phyloP scores from a whole-genome alignment of 768 basidiomycete genomes.

The Udeniomyces megalosporus region DNA sequence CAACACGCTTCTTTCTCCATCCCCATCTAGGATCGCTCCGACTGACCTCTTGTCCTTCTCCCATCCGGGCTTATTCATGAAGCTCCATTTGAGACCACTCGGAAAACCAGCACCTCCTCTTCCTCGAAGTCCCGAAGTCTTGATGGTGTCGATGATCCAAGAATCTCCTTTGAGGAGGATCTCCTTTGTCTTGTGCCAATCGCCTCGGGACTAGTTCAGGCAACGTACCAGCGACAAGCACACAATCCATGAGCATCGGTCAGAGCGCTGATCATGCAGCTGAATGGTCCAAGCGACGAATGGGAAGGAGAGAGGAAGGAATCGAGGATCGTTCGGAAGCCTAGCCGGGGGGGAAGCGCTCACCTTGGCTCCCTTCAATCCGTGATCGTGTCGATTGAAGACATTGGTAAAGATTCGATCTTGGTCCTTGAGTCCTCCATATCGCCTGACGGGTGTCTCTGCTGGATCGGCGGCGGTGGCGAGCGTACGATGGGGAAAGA shows the following conservation, averaged over 20 bases:
- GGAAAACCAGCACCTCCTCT: constrained; percentile 96
- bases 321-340: not conserved
- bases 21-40: not conserved
- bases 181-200: constrained; percentile 98
- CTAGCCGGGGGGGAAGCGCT: constrained; percentile 20
- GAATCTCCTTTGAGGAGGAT: constrained; percentile 86
- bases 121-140: constrained; percentile 87
- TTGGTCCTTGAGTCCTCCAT: constrained; percentile 88
- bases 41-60: constrained; percentile 70
- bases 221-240: too few relatives aligned
- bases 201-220: constrained; percentile 65
- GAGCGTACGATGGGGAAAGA: constrained; percentile 22
- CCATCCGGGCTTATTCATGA: constrained; percentile 99
- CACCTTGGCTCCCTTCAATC: constrained; percentile 81
- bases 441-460: constrained; percentile 55
- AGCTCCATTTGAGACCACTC: constrained; percentile 81
- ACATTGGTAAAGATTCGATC: constrained; percentile 60
- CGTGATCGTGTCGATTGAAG: constrained; percentile 74
- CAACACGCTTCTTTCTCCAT: too few relatives aligned
- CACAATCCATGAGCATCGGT: too few relatives aligned
- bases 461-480: constrained; percentile 32
- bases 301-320: not conserved
- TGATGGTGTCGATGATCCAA: constrained; percentile 93
- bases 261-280: too few relatives aligned
- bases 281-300: not conserved